Conservation (phyloP, 2,329 filamentous ascomycete species). For the Pseudogymnoascus sp. region DNA sequence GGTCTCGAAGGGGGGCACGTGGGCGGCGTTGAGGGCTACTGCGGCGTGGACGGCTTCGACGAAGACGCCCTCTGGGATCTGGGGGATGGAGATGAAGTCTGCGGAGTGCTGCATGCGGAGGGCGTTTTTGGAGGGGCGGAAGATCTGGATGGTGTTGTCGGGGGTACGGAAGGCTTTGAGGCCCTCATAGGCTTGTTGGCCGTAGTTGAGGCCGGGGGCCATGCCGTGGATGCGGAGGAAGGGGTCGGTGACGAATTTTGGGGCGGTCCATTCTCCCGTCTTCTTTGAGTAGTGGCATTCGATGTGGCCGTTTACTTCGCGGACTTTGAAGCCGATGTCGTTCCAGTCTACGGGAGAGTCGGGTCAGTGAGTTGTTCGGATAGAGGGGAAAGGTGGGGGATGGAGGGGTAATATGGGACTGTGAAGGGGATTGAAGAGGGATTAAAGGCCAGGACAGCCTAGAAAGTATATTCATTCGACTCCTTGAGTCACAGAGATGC, state of each 20-base stretch:
- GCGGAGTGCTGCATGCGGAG: slow-evolving; percentile 77
- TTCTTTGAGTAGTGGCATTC: slow-evolving; percentile 73
- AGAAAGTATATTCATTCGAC: not conserved
- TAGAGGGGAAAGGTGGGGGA: not conserved
- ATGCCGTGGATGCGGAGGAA: slow-evolving; percentile 88
- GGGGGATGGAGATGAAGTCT: slow-evolving; percentile 73
- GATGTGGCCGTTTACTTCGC: slow-evolving; percentile 93
- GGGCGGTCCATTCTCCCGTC: slow-evolving; percentile 69
- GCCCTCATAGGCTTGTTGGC: slow-evolving; percentile 97
- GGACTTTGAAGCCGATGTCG: slow-evolving; percentile 85
- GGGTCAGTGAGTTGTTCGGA: not conserved
- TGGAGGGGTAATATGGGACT: not conserved
- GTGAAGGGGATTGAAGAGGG: not conserved
- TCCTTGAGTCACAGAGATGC: not conserved
- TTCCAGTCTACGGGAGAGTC: slow-evolving; percentile 60
- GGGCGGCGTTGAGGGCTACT: slow-evolving; percentile 81
- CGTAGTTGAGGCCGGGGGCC: slow-evolving; percentile 92
- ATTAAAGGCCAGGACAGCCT: not conserved
- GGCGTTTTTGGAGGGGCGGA: slow-evolving; percentile 82
- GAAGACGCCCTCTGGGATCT: slow-evolving; percentile 70
- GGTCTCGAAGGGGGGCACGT: slow-evolving; percentile 80
- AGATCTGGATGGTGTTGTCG: slow-evolving; percentile 67
- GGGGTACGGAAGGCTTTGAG: slow-evolving; percentile 89
- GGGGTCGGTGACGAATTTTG: slow-evolving; percentile 72
- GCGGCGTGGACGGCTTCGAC: slow-evolving; percentile 68